Evolutionary conservation across 2,329 filamentous ascomycete genomes (phyloP).

Genomic region (Tolypocladium inflatum): DNA sequence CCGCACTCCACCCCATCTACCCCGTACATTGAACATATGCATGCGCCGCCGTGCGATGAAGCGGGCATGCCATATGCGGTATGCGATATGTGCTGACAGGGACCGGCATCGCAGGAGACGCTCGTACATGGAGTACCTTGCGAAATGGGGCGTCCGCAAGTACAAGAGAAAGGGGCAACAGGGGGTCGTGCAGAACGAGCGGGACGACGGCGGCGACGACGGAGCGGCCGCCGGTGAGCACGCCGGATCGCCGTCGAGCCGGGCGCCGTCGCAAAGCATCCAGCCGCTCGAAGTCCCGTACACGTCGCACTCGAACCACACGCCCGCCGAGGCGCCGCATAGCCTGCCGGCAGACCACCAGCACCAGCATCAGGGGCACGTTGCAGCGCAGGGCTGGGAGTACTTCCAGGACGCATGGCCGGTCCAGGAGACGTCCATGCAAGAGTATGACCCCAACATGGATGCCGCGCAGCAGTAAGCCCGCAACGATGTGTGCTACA

Average conservation of each 20-base stretch:
- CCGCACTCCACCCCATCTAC: not conserved
- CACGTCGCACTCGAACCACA: not conserved
- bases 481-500: not conserved
- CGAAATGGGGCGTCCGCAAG: slow-evolving; percentile 35
- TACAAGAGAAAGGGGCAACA: slow-evolving; percentile 31
- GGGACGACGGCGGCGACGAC: not conserved
- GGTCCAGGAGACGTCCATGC: not conserved
- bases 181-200: not conserved
- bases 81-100: not conserved
- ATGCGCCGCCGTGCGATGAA: not conserved
- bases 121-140: slow-evolving; percentile 38
- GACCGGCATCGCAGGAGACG: slow-evolving; percentile 19
- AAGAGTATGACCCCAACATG: not conserved
- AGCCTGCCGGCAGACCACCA: not conserved
- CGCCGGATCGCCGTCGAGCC: not conserved
- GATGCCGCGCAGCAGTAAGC: not conserved
- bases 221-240: not conserved
- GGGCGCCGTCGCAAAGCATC: not conserved
- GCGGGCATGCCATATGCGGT: not conserved
- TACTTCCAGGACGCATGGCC: not conserved
- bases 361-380: not conserved
- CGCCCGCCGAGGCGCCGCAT: not conserved
- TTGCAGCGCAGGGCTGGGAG: not conserved
- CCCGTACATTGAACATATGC: not conserved
- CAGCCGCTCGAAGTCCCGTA: not conserved